These are phyloP conservation scores for Colletotrichum melonis DNA, from an alignment of 2,329 filamentous ascomycete species.

Conservation along the genomic window DNA sequence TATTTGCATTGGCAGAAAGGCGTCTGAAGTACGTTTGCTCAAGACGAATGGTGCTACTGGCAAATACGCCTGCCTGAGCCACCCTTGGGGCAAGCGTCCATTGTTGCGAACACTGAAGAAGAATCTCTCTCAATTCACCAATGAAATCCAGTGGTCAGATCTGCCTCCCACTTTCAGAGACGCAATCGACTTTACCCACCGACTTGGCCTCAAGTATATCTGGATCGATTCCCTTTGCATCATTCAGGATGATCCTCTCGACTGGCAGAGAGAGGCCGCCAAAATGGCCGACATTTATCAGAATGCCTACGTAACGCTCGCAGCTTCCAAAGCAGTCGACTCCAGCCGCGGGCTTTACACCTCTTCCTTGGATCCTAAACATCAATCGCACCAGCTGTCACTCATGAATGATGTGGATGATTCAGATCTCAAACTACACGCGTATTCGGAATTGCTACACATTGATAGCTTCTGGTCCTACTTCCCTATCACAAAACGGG, in stretches of 20 bases:
- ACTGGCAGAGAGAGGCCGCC: constrained; percentile 34
- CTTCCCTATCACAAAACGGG: constrained; percentile 32
- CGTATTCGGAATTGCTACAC: too few relatives aligned
- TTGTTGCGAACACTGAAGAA: neutral
- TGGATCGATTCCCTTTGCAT: constrained; percentile 39
- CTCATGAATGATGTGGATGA: neutral
- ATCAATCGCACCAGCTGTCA: too few relatives aligned
- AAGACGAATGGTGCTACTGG: neutral
- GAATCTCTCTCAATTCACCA: neutral
- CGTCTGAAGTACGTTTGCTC: too few relatives aligned
- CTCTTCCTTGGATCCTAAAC: too few relatives aligned
- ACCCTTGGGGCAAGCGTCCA: constrained; percentile 23
- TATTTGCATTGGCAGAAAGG: too few relatives aligned
- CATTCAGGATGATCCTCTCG: constrained; percentile 34
- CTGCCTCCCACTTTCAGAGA: constrained; percentile 30
- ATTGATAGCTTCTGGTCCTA: neutral
- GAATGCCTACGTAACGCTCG: constrained; percentile 18
- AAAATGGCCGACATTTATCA: constrained; percentile 25
- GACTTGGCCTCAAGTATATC: constrained; percentile 34
- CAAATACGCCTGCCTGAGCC: constrained; percentile 11
- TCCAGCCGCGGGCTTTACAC: neutral
- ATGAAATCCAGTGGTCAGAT: neutral
- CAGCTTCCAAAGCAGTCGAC: neutral
- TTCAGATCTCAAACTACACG: too few relatives aligned
- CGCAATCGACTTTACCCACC: constrained; percentile 22